Evolutionary conservation across 2,329 filamentous ascomycete species (phyloP), one percentile per base, ranked within the genome.

Genomic region (Xylaria arbuscula): DNA sequence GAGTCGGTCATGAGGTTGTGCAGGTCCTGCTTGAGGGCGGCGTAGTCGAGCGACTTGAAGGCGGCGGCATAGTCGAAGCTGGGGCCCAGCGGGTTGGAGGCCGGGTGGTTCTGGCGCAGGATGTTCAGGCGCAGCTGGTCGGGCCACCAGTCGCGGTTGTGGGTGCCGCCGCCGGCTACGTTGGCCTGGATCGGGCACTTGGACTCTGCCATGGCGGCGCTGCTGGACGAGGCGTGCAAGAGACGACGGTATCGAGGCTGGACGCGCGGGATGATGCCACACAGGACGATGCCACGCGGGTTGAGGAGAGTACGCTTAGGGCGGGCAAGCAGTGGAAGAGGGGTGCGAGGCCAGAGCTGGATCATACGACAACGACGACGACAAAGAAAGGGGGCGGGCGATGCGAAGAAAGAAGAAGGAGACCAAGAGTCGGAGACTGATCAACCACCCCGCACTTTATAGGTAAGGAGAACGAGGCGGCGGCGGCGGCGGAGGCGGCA

Each of bases 71-170:
- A 94, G 83, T 93, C 87, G 76, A 93, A 93, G 73, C 91, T 87
- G 70, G 85, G 82, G 75, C 81, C 85, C 72, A 89, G 78, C 0
- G 92, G 92, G 79, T 92, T 91, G 71, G 87, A 87, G 66, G 84
- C 82, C 24, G 84, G 76, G 42, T 86, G 88, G 78, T 93, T 87
- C 81, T 93, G 92, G 76, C 92, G 91, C 62, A 94, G 87, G 75
- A 93, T 89, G 82, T 90, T 89, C 72, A 93, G 84, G 76, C 84
- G 87, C 71, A 94, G 81, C 74, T 86, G 82, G 66, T 89, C 85
- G 62, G 92, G 92, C 92, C 92, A 94, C 89, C 91, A 93, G 83
- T 94, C 90, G 63, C 74, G 76, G 83, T 90, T 93, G 69, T 83
- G 82, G 74, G 90, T 92, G 75, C 92, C 92, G 74, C 87, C 87